phyloP scores from a whole-genome alignment of 805 yeast genomes.

The Schizosaccharomyces japonicus region DNA sequence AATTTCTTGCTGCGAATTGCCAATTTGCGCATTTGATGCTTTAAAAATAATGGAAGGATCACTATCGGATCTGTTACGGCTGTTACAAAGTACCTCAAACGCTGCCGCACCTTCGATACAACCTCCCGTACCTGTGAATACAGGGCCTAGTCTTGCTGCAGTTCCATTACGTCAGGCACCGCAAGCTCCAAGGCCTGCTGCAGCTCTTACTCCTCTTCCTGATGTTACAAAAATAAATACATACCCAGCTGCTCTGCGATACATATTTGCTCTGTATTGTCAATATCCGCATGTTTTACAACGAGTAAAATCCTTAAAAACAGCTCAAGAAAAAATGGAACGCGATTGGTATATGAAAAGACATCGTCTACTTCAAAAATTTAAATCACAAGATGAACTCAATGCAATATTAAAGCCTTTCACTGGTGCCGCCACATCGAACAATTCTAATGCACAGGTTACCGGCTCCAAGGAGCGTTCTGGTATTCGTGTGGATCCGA shows the following conservation, averaged over 20 bases:
- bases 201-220: no score
- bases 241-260: neutral
- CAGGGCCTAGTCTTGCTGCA: no score
- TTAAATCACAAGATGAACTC: neutral
- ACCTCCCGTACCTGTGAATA: no score
- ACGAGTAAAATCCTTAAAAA: neutral
- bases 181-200: no score
- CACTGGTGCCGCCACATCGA: neutral
- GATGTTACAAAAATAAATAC: neutral
- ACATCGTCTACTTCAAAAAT: neutral
- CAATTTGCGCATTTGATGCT: no score
- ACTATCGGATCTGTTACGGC: no score
- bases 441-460: neutral
- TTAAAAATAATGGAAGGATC: no score
- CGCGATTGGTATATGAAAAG: conserved; percentile 1
- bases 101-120: no score
- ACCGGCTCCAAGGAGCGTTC: neutral
- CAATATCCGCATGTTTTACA: neutral
- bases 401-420: neutral
- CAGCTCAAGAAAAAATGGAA: neutral
- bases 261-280: neutral
- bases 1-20: no score
- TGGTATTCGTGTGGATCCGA: no score
- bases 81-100: no score
- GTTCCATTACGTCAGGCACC: no score